Evolutionary conservation across 2,329 filamentous ascomycete species (phyloP).

Genomic region (Botryosphaeria dothidea): DNA sequence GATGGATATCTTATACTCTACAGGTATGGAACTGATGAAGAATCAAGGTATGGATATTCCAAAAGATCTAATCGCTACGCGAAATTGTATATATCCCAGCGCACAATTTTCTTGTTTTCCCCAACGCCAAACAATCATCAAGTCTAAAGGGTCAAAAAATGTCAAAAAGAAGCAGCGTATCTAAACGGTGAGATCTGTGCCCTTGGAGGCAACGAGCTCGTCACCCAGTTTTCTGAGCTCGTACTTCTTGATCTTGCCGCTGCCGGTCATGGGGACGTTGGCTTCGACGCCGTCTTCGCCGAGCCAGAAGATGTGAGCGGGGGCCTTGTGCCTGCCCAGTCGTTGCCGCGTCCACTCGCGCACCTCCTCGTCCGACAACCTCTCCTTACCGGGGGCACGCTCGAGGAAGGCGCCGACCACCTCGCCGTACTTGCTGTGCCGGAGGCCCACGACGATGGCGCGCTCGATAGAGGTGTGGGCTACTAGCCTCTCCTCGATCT

Average conservation of each 20-base stretch:
- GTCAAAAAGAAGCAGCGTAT: background rate
- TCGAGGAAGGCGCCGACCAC: conserved; percentile 67
- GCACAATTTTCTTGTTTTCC: background rate
- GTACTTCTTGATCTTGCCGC: conserved; percentile 49
- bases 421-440: conserved; percentile 71
- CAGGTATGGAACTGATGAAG: too few relatives aligned
- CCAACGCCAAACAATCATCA: background rate
- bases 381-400: conserved; percentile 22
- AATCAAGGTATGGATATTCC: background rate
- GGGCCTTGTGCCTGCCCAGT: conserved; percentile 53
- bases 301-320: conserved; percentile 74
- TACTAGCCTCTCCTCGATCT: conserved; percentile 73
- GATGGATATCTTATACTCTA: too few relatives aligned
- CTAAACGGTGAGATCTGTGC: too few relatives aligned
- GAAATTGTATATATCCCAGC: background rate
- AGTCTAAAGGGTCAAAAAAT: background rate
- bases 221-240: conserved; percentile 25
- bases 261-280: conserved; percentile 43
- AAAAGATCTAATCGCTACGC: background rate
- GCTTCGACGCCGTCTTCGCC: conserved; percentile 50
- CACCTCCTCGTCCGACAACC: conserved; percentile 35
- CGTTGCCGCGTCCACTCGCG: conserved; percentile 40
- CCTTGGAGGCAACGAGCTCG: background rate
- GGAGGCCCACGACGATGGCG: conserved; percentile 71
- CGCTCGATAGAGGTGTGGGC: conserved; percentile 62